Conservation (phyloP, 2,329 filamentous ascomycete species). For the Sclerotinia spermophila region DNA sequence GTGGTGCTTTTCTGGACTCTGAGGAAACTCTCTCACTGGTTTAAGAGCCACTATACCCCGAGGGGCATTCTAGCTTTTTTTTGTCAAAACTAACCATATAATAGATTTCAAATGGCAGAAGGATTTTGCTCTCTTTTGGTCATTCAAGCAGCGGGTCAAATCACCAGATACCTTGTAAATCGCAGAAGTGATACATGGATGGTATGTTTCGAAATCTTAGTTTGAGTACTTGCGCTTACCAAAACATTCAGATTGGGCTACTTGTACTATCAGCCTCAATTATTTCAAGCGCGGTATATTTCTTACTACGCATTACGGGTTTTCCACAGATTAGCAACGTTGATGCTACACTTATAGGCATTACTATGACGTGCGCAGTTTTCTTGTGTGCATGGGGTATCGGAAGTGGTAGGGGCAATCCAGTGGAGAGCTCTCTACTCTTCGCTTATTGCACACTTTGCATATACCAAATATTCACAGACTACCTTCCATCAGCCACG, state of each 20-base stretch:
- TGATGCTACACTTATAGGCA: constrained; percentile 88
- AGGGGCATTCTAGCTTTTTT: background rate
- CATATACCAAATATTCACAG: constrained; percentile 98
- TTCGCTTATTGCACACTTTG: constrained; percentile 98
- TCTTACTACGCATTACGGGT: constrained; percentile 89
- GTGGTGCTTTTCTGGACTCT: background rate
- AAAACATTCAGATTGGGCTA: constrained; percentile 66
- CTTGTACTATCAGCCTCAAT: constrained; percentile 85
- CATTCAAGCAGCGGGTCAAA: constrained; percentile 91
- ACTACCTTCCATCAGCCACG: constrained; percentile 76
- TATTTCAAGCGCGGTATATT: constrained; percentile 91
- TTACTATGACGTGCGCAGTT: constrained; percentile 85
- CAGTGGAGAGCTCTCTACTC: constrained; percentile 88
- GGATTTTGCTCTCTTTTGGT: constrained; percentile 95
- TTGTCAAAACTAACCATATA: background rate
- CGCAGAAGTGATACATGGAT: constrained; percentile 93
- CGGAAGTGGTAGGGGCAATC: constrained; percentile 87
- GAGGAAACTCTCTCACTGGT: background rate
- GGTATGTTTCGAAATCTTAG: constrained; percentile 51
- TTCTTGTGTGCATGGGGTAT: constrained; percentile 94
- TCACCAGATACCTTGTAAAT: constrained; percentile 93
- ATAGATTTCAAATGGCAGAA: constrained; percentile 79
- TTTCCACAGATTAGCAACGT: constrained; percentile 92
- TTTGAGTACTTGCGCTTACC: constrained; percentile 20
- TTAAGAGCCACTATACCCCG: background rate